phyloP scores from a whole-genome alignment of 1,284 basidiomycete species.

The Tilletia caries region DNA sequence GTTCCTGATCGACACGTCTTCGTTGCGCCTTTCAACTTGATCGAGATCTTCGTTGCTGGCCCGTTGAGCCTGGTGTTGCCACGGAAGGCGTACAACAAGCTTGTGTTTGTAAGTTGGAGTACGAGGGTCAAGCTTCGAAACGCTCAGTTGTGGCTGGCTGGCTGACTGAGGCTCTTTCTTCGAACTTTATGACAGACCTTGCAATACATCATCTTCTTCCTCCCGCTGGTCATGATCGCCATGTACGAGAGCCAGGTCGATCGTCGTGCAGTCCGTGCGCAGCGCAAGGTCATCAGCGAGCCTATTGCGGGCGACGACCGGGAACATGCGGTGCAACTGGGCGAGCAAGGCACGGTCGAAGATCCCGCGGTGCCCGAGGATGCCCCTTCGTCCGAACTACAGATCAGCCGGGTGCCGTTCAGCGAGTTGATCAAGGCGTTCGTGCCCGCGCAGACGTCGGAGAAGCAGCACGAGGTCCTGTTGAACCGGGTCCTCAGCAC shows the following conservation, averaged over 20 bases:
- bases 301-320: slow-evolving; percentile 10
- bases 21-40: slow-evolving; percentile 68
- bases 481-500: background rate
- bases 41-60: slow-evolving; percentile 74
- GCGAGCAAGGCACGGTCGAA: slow-evolving; percentile 7
- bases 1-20: slow-evolving; percentile 67
- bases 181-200: slow-evolving; percentile 18
- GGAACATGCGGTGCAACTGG: background rate
- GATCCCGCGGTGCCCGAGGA: slow-evolving; percentile 7
- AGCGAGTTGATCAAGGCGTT: slow-evolving; percentile 1
- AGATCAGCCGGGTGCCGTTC: slow-evolving; percentile 11
- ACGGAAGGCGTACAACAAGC: slow-evolving; percentile 25
- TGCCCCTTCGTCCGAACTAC: background rate
- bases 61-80: slow-evolving; percentile 71
- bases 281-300: slow-evolving; percentile 5
- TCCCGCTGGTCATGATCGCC: slow-evolving; percentile 38
- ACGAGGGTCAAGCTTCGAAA: background rate
- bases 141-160: slow-evolving; percentile 2
- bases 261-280: slow-evolving; percentile 1
- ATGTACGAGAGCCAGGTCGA: slow-evolving; percentile 32
- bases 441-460: background rate
- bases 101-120: background rate
- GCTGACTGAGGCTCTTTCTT: slow-evolving; percentile 23
- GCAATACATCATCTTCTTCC: slow-evolving; percentile 27
- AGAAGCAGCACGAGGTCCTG: slow-evolving; percentile 8